These are phyloP conservation scores for Phytophthora citrophthora DNA, from an alignment of 352 stramenopile genomes.

Conservation along the genomic window DNA sequence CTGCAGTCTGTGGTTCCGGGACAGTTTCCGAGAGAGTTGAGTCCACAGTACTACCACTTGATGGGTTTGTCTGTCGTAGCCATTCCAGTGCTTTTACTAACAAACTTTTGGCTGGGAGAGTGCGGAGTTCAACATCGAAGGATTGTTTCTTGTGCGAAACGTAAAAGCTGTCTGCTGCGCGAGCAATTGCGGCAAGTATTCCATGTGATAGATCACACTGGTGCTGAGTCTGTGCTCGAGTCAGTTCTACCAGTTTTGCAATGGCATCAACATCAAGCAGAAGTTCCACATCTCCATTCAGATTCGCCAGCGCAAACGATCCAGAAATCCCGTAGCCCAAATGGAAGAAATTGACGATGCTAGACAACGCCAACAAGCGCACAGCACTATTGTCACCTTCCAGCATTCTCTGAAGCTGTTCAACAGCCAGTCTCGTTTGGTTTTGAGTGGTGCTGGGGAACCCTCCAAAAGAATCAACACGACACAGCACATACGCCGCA, in stretches of 20 bases:
- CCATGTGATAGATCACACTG: slow-evolving; percentile 5
- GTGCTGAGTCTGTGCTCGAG: slow-evolving; percentile 12
- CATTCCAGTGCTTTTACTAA: slow-evolving; percentile 43
- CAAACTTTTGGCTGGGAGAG: slow-evolving; percentile 36
- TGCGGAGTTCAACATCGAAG: slow-evolving; percentile 48
- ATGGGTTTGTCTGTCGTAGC: slow-evolving; percentile 32
- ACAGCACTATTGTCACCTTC: slow-evolving; percentile 7
- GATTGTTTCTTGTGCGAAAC: slow-evolving; percentile 57
- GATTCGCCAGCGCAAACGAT: background rate
- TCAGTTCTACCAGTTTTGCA: slow-evolving; percentile 22
- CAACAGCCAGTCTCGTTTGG: slow-evolving; percentile 25
- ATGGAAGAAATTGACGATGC: slow-evolving; percentile 41
- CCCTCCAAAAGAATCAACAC: slow-evolving; percentile 27
- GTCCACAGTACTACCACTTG: background rate
- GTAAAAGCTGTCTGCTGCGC: slow-evolving; percentile 35
- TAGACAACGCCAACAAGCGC: slow-evolving; percentile 18
- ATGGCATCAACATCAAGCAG: slow-evolving; percentile 29
- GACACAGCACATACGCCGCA: slow-evolving; percentile 36
- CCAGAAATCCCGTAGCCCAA: slow-evolving; percentile 27
- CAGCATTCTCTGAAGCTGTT: slow-evolving; percentile 21
- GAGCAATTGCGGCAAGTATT: slow-evolving; percentile 45
- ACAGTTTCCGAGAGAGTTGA: background rate
- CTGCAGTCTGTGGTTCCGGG: slow-evolving; percentile 11
- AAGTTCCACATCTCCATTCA: slow-evolving; percentile 20
- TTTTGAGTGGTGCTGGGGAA: slow-evolving; percentile 22